Percentiles rank a stretch among this genome's conserved stretches.
phyloP scores from a whole-genome alignment of 2,329 filamentous ascomycete genomes.

The Alternaria sp. region DNA sequence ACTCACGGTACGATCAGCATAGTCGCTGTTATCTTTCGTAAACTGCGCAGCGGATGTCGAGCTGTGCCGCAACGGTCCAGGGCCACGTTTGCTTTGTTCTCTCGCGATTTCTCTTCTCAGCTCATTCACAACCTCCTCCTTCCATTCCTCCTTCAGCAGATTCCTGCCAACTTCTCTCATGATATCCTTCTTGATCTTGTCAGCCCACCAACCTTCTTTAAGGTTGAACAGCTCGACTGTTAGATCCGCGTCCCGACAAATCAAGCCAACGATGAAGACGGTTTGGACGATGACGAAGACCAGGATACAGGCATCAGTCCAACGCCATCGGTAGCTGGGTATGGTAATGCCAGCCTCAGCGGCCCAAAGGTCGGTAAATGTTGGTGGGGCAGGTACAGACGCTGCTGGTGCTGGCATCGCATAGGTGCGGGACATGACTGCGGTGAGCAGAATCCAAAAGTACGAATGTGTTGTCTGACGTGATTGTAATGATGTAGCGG shows the following conservation, averaged over 20 bases:
- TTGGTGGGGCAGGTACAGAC: not conserved
- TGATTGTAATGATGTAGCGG: too few relatives aligned
- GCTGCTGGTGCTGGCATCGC: not conserved
- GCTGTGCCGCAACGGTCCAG: not conserved
- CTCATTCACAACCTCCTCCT: rapidly evolving
- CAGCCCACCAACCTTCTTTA: not conserved
- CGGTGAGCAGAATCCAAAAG: not conserved
- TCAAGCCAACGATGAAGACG: not conserved
- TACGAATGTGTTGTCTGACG: not conserved
- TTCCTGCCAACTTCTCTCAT: not conserved
- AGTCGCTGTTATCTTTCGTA: not conserved
- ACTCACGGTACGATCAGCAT: not conserved
- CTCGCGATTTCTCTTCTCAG: too few relatives aligned
- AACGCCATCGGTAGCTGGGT: not conserved
- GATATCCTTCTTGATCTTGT: not conserved
- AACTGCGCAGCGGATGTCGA: not conserved
- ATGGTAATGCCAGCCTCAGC: not conserved
- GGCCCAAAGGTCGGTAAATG: not conserved
- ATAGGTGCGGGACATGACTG: not conserved
- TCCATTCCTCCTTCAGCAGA: not conserved
- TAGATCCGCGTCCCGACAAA: not conserved
- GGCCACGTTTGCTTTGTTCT: not conserved
- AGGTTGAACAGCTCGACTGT: not conserved
- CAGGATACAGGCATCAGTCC: not conserved
- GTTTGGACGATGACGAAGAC: not conserved